These are phyloP conservation scores for Blastobotrys mokoenaii DNA, from an alignment of 805 yeast genomes.

Conservation along the genomic window DNA sequence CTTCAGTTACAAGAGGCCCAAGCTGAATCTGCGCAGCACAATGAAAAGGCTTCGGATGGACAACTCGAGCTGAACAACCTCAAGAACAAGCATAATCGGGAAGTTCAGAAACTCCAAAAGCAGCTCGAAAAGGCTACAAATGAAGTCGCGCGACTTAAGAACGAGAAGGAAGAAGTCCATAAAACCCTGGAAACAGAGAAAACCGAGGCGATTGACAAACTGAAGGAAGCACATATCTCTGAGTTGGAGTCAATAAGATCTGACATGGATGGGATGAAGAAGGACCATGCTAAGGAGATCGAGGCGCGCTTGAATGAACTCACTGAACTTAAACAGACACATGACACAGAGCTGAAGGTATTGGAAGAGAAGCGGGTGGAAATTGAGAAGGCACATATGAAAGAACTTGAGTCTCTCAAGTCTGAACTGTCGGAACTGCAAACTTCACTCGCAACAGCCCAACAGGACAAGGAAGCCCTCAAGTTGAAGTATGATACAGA, in stretches of 20 bases:
- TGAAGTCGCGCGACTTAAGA: too few relatives aligned
- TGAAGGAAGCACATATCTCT: background rate
- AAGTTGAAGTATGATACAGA: background rate
- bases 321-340: background rate
- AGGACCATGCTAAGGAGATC: background rate
- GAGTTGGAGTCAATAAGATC: background rate
- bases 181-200: too few relatives aligned
- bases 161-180: too few relatives aligned
- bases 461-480: background rate
- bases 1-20: too few relatives aligned
- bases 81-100: too few relatives aligned
- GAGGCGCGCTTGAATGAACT: background rate
- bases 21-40: too few relatives aligned
- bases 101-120: too few relatives aligned
- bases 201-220: too few relatives aligned
- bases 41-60: too few relatives aligned
- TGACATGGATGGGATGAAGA: background rate
- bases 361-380: conserved; percentile 3
- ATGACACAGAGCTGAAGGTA: background rate
- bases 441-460: background rate
- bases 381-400: conserved; percentile 3
- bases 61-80: too few relatives aligned
- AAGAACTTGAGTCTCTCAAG: background rate
- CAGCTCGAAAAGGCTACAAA: too few relatives aligned
- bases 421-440: background rate